Evolutionary conservation across 371 early-diverging fungal species (phyloP), one percentile per base, ranked within the genome.

Genomic region (Dichotomocladium elegans): DNA sequence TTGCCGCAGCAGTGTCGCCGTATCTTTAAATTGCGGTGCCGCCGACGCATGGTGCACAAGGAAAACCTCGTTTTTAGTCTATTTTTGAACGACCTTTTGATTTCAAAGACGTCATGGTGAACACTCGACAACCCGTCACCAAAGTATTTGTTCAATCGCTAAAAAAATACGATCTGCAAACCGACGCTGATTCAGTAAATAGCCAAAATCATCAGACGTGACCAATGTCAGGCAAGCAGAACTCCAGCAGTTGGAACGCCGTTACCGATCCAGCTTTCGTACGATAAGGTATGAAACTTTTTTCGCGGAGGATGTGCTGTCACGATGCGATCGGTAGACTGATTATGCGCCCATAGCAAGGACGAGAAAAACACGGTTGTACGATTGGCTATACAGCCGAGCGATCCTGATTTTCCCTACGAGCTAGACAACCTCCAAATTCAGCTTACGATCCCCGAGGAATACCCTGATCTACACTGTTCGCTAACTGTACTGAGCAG

Each of bases 391-490:
- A 60, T 89, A 27, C 55, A 62, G 10, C 87, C 87, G 0, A 74
- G 80, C 5, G 89, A 89, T 60, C 89, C 89, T 24, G 89, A 89
- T 54, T 89, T 89, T 55, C 88, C 89, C 1, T 89, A 77, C 59
- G 89, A 89, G 35, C 74, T 89, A 35, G 79, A 79, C 14, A 41
- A 67, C n/a, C 75, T 88, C 12, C 59, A 69, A 37, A 37, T 86
- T 11, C 72, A 76, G 27, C 54, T 88, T 5, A 50, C 41, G 15
- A 61, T 87, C 17, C 86, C 86, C 4, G 55, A 41, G 12, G 52
- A 50, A 6, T 81, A 82, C 41, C 82, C 85, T 3, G 41, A 44
- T 3, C 10, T 50, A 11, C 59, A 60, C 3, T 74, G 77, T 47
- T 46, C 64, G 3, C 54, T 86, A 31, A 55, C 58, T 37, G 86